Evolutionary conservation across 257 asterid species (phyloP), one percentile per base, ranked within the genome.

Genomic region (Capsicum pubescens): DNA sequence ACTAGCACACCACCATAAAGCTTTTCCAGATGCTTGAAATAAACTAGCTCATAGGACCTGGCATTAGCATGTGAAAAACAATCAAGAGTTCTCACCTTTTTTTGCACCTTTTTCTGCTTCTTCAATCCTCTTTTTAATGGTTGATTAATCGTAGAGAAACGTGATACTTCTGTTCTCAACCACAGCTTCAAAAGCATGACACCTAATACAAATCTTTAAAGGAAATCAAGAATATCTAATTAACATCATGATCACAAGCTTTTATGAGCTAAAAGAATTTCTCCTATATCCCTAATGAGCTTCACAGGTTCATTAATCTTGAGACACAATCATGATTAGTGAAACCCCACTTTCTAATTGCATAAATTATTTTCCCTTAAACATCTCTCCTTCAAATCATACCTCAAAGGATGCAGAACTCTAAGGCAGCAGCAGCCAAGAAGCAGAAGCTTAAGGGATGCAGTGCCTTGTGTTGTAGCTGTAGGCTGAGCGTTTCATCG

Each of bases 401-500:
- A 82, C 78, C 77, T 19, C 84, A 48, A 86, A 89, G 78, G 83
- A 91, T 90, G 97, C 92, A 85, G 79, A 86, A 86, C 84, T 83
- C 82, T 71, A 88, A 76, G 84, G 87, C 84, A 52, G 59, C 44
- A 12, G 64, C 61, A 48, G 81, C 58, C 71, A 88, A 88, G 91
- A 91, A 90, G 87, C 94, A 89, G 57, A 88, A 89, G 88, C 90
- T 55, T 9, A 84, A 80, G 85, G 89, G 91, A 67, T 90, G 91
- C 72, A 88, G 82, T 84, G 88, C 94, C 36, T 70, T 95, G 81
- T 94, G 97, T 86, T 89, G 93, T 82, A 87, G 87, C 61, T 85
- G 93, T 67, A 89, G 98, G 91, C 89, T 82, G 26, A 91, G 94
- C 39, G 85, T 92, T 46, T 94, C 97, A 5, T 90, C 98, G 2